A percentile compares a stretch with the other conserved stretches of the same genome.
Evolutionary conservation across 2,329 filamentous ascomycete species (phyloP).

Genomic region (Epichloe typhina): DNA sequence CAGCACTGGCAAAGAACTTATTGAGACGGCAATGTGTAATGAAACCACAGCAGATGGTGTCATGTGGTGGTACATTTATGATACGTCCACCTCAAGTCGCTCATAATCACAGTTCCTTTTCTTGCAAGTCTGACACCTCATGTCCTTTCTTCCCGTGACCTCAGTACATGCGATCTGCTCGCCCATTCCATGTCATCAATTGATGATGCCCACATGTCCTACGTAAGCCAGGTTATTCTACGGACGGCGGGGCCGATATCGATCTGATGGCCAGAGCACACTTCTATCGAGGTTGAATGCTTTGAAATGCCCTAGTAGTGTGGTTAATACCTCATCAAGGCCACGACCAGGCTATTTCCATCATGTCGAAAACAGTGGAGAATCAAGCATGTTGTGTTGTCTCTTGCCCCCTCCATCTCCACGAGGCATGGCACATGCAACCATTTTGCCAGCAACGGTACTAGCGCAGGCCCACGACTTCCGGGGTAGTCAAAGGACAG

Average conservation of each 20-base stretch:
- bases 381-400: not conserved
- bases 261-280: not conserved
- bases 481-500: not conserved
- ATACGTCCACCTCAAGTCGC: too few relatives aligned
- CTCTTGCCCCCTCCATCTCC: not conserved
- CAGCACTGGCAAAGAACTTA: too few relatives aligned
- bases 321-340: not conserved
- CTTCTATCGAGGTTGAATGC: too few relatives aligned
- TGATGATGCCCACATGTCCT: not conserved
- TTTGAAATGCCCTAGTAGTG: not conserved
- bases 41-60: too few relatives aligned
- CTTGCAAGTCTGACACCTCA: too few relatives aligned
- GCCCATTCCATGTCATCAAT: not conserved
- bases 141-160: too few relatives aligned
- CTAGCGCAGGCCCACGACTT: slow-evolving; percentile 1
- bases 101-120: too few relatives aligned
- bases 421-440: not conserved
- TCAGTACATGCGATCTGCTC: not conserved
- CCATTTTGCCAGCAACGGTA: not conserved
- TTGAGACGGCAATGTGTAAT: too few relatives aligned
- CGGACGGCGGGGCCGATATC: too few relatives aligned
- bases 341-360: not conserved
- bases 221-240: not conserved
- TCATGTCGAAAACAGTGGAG: not conserved
- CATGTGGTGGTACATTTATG: too few relatives aligned